A percentile compares a stretch with the other conserved stretches of the same genome.
Conservation (phyloP, 1,284 basidiomycete species). For the Moesziomyces parantarcticus region DNA sequence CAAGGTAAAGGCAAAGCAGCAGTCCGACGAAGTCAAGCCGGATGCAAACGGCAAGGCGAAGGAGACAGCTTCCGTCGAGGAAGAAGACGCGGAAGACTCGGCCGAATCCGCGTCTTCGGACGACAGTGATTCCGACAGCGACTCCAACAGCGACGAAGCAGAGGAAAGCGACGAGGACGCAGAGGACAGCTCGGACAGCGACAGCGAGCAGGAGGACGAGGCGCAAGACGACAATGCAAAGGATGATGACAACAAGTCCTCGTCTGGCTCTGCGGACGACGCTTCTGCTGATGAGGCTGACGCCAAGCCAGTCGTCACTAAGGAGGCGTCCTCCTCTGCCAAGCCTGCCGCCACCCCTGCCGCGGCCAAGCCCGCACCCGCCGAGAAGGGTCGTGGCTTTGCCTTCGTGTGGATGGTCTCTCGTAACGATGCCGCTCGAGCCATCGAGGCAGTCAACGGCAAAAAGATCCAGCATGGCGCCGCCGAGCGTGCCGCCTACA, state of each 20-base stretch:
- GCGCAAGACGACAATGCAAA: slow-evolving; percentile 45
- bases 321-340: slow-evolving; percentile 9
- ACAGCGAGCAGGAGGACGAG: slow-evolving; percentile 70
- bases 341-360: slow-evolving; percentile 71
- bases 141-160: slow-evolving; percentile 11
- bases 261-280: slow-evolving; percentile 69
- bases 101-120: slow-evolving; percentile 28
- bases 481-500: slow-evolving; percentile 75
- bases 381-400: slow-evolving; percentile 79
- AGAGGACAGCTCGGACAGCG: slow-evolving; percentile 69
- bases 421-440: slow-evolving; percentile 84
- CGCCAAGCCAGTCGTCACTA: slow-evolving; percentile 45
- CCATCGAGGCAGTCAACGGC: slow-evolving; percentile 86
- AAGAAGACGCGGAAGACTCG: slow-evolving; percentile 11
- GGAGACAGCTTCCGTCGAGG: slow-evolving; percentile 7
- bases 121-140: slow-evolving; percentile 16
- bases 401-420: slow-evolving; percentile 95
- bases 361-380: slow-evolving; percentile 73
- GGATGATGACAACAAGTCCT: slow-evolving; percentile 48
- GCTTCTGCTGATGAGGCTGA: slow-evolving; percentile 75
- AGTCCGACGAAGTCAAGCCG: slow-evolving; percentile 23
- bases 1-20: slow-evolving; percentile 55
- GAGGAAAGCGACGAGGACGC: slow-evolving; percentile 19
- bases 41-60: slow-evolving; percentile 35
- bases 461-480: slow-evolving; percentile 78